Conservation (phyloP, 78 protist genomes). For the Dictyostelium brefeldianum region DNA sequence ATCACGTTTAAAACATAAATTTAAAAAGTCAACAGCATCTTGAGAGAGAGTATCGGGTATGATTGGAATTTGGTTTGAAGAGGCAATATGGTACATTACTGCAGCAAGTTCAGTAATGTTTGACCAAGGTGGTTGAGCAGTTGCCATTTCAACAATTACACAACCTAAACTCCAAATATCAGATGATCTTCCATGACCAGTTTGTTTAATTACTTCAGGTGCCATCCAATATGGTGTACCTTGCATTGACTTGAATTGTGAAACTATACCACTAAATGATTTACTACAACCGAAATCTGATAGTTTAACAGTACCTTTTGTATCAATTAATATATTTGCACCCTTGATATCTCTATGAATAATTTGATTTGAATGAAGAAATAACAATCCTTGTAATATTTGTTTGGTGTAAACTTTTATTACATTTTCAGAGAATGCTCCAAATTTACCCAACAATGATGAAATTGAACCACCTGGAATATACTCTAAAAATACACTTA, state of each 20-base stretch:
- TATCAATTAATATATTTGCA: constrained; percentile 90
- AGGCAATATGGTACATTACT: constrained; percentile 80
- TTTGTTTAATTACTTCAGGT: constrained; percentile 88
- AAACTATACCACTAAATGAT: constrained; percentile 39
- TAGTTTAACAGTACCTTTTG: constrained; percentile 85
- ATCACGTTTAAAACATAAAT: constrained; percentile 69
- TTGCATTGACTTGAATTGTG: constrained; percentile 71
- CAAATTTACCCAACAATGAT: constrained; percentile 84
- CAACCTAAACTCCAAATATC: constrained; percentile 90
- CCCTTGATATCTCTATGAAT: constrained; percentile 95
- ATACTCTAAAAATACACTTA: constrained; percentile 89
- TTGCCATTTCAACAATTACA: constrained; percentile 86
- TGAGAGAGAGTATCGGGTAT: constrained; percentile 30
- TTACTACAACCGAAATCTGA: constrained; percentile 87
- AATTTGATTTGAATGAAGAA: constrained; percentile 84
- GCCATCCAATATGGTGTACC: constrained; percentile 95
- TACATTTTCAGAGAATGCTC: constrained; percentile 82
- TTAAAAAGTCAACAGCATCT: constrained; percentile 68
- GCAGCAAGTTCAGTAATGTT: constrained; percentile 78
- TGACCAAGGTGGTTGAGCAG: constrained; percentile 87
- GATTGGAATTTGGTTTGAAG: constrained; percentile 43
- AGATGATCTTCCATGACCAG: constrained; percentile 83
- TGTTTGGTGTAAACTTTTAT: constrained; percentile 83
- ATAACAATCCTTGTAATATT: constrained; percentile 84
- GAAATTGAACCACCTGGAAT: constrained; percentile 91